These are phyloP conservation scores for Ophiocordyceps camponoti-saundersi DNA, from an alignment of 2,329 filamentous ascomycete genomes.

Conservation along the genomic window DNA sequence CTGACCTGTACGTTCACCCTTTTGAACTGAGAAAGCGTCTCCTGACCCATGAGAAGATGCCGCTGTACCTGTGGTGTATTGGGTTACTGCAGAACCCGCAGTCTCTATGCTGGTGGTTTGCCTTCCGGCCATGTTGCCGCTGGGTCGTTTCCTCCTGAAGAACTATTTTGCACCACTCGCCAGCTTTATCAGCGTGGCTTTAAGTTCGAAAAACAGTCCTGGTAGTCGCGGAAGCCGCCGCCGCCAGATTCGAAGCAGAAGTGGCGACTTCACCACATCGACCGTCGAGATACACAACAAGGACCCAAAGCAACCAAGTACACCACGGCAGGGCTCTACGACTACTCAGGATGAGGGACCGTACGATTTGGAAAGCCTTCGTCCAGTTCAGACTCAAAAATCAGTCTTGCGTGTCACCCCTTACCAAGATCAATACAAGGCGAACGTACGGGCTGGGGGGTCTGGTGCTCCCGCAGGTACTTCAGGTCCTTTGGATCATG, in stretches of 20 bases:
- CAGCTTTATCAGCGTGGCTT: not conserved
- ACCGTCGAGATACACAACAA: not conserved
- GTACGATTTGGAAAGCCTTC: not conserved
- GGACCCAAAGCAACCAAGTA: not conserved
- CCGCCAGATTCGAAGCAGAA: not conserved
- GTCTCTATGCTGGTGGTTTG: not conserved
- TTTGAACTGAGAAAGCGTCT: too few species aligned
- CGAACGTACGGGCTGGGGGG: not conserved
- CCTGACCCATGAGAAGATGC: not conserved
- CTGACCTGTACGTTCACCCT: not conserved
- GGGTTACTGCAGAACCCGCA: not conserved
- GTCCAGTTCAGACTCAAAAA: not conserved
- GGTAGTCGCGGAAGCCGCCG: not conserved
- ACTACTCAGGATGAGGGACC: not conserved
- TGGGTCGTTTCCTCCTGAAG: not conserved
- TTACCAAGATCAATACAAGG: not conserved
- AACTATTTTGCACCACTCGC: not conserved
- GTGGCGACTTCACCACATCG: not conserved
- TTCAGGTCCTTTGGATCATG: not conserved
- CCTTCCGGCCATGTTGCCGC: not conserved
- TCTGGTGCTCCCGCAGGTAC: not conserved
- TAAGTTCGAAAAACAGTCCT: not conserved
- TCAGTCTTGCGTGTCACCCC: not conserved
- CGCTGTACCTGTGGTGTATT: not conserved
- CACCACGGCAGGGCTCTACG: not conserved